Evolutionary conservation across 1,284 basidiomycete genomes (phyloP), one percentile per base, ranked within the genome.

Genomic region (Vanrija sp.): DNA sequence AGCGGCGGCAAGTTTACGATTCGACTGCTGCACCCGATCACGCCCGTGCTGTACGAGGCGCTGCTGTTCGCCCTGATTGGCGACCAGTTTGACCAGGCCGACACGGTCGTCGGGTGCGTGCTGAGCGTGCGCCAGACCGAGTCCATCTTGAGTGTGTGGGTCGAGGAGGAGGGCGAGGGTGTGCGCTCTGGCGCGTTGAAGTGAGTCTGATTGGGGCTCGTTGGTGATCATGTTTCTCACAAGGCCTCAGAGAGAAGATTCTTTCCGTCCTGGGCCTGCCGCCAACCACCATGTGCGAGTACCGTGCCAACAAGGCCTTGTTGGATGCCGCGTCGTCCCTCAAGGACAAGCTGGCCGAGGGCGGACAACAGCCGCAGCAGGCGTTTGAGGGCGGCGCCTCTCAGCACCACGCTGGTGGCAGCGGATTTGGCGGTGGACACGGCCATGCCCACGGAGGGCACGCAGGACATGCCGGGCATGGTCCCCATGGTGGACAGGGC

Each of bases 81-180:
- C 19, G 76, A 77, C 55, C 76, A 77, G 54, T 77, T 77, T 50
- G 73, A 75, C 25, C 73, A 75, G 47, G 54, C 71, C 37, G 76
- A 77, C 46, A 67, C 61, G 24, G 75, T 77, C 3, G 75, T 77
- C 6, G 75, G 74, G 18, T 74, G 72, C 48, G 75, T 76, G 6
- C 62, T 77, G 50, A 71, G 68, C 54, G 71, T 73, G 18, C 63
- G 76, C 51, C 70, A 74, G 62, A 56, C 59, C 12, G 76, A 77
- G 64, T 74, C 75, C 56, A 75, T 76, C n/a, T 49, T 77, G 54
- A 72, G 69, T 53, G 72, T 77, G 14, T 77, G 76, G 76, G 74
- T 75, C 5, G 76, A 77, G 55, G 69, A 73, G 53, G 73, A 76
- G 60, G 67, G 67, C 4, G 73, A 75, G 27, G 58, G 63, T 10